A percentile compares a stretch with the other conserved stretches of the same genome.
These are phyloP conservation scores for Fraxinus latifolia DNA, from an alignment of 305 asterid species.

Conservation along the genomic window DNA sequence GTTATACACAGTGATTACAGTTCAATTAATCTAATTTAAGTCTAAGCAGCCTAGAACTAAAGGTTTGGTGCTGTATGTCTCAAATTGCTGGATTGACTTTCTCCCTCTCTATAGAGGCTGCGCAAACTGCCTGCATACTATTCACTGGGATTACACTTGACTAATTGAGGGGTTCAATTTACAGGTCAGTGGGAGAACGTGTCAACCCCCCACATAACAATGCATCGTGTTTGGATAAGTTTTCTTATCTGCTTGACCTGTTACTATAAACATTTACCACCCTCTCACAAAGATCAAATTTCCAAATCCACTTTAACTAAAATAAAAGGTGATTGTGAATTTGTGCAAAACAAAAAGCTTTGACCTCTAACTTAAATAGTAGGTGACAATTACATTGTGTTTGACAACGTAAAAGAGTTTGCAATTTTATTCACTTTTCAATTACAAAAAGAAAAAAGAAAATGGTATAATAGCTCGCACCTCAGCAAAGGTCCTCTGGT, in stretches of 20 bases:
- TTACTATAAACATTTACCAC: not conserved
- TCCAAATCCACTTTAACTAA: not conserved
- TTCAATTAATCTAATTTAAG: conserved; percentile 6
- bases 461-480: conserved; percentile 31
- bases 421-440: not conserved
- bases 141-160: not conserved
- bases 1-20: not conserved
- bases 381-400: not conserved
- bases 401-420: not conserved
- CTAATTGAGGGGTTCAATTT: not conserved
- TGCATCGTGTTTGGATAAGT: not conserved
- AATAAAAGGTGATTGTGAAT: not conserved
- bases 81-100: not conserved
- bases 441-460: conserved; percentile 6
- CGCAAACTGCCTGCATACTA: not conserved
- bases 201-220: not conserved
- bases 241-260: not conserved
- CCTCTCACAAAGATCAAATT: not conserved
- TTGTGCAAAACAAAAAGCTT: not conserved
- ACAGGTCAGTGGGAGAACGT: not conserved
- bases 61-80: not conserved
- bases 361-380: not conserved
- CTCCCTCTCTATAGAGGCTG: not conserved
- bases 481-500: conserved; percentile 81
- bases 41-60: not conserved